Evolutionary conservation across 768 basidiomycete species (phyloP), one percentile per base, ranked within the genome.

Genomic region (Candolleomyces aberdarensis): DNA sequence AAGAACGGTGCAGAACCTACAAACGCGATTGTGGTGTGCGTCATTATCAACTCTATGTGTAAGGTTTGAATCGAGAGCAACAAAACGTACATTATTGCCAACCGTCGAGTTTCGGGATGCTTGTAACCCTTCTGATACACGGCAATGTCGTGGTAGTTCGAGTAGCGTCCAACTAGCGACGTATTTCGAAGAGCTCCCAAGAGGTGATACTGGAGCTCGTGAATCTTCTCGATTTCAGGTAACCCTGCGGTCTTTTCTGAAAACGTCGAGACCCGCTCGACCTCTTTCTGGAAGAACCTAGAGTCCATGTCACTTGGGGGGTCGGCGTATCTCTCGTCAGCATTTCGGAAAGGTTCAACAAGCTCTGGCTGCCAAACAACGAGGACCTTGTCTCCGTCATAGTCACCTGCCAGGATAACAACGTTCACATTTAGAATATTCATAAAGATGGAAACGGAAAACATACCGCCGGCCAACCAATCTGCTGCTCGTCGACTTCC

Each of bases 301-400:
- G 26, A 54, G 0, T 71, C 65, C 4, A 90, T 66, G 15, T 74
- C 70, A 0, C 58, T 41, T 2, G 88, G 87, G 17, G 83, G 79
- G 3, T 75, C 66, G 0, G 86, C 83, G 58, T 76, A 84, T 11
- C 71, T 67, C 5, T 77, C 69, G 39, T 80, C 70, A 0, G 88
- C 83, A 62, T 85, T 83, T 19, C 62, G 67, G 70, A 92, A 92
- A 1, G 65, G 55, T 4, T 71, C 49, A 13, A 91, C 86, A 19
- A 91, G 75, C 14, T 74, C 69, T 0, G 82, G 82, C 31, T 87
- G 76, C 81, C 84, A 89, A 36, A 86, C 84, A 1, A 83, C 79
- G 7, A 78, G 70, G 5, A 79, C 81, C 17, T 80, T 85, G 62
- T 89, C 88, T 1, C 89, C 89, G 64, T 90, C 89, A 63, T 89